A percentile compares a stretch with the other conserved stretches of the same genome.
phyloP scores from a whole-genome alignment of 148 eudicot genomes.

The Rhododendron williamsianum region DNA sequence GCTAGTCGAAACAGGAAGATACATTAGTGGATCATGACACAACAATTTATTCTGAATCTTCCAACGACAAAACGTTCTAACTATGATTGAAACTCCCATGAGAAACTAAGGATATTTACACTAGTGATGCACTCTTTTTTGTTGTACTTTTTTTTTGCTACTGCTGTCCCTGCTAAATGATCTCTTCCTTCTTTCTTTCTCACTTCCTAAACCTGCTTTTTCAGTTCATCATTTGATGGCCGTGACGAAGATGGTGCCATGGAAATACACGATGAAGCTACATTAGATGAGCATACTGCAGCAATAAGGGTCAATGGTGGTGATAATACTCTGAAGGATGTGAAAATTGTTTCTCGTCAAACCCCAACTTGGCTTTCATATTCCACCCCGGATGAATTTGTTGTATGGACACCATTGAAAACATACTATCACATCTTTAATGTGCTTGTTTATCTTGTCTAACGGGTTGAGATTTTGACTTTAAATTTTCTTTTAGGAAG shows the following conservation, averaged over 20 bases:
- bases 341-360: conserved; percentile 49
- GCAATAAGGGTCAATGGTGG: conserved; percentile 50
- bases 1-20: not conserved
- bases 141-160: not conserved
- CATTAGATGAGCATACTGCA: conserved; percentile 35
- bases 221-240: conserved; percentile 74
- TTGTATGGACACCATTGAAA: conserved; percentile 45
- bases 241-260: conserved; percentile 61
- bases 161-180: conserved; percentile 8
- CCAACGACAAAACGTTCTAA: not conserved
- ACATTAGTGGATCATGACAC: not conserved
- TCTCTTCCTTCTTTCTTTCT: not conserved
- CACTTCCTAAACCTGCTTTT: not conserved
- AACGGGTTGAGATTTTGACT: conserved; percentile 13
- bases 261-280: conserved; percentile 38
- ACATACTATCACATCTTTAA: conserved; percentile 11
- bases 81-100: not conserved
- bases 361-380: conserved; percentile 84
- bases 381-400: conserved; percentile 95
- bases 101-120: not conserved
- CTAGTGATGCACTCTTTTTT: not conserved
- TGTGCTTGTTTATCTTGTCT: conserved; percentile 12
- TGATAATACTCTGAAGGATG: conserved; percentile 48
- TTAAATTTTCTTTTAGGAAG: conserved; percentile 59
- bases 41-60: no score